Evolutionary conservation across 805 yeast genomes (phyloP), one percentile per base, ranked within the genome.

Genomic region (Candida xiaguanensis): DNA sequence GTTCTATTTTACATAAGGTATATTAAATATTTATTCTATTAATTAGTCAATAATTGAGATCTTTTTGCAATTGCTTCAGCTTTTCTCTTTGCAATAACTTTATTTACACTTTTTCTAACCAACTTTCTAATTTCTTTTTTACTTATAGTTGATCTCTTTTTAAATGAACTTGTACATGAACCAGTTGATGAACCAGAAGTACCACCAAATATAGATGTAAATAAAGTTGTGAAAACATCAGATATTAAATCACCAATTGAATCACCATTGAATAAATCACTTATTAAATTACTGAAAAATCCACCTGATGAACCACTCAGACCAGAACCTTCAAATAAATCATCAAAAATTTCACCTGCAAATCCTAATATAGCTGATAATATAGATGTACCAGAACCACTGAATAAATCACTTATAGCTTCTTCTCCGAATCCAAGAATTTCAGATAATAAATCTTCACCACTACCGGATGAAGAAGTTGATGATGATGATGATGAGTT

Each of bases 41-140:
- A n/a, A n/a, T 20, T 20, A 20, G 8, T 20, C 15, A 65, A 37
- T 7, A 66, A 48, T 14, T 72, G 64, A 50, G 65, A 62, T 73
- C 69, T 69, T 35, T 37, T 20, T 9, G 13, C 3, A 13, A 29
- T 23, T 17, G 16, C n/a, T 26, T 37, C 35, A 18, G 40, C 40
- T 25, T 27, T 29, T 30, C 29, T 37, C 14, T 14, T 37, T 17
- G 40, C 40, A 17, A 37, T 37, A 4, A 37, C 40, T 26, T 17
- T 23, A 15, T 37, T 37, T 11, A 37, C 40, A 32, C 40, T 37
- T 19, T 12, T 16, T 28, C 40, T 37, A 13, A 37, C 40, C 4
- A 19, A 15, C 19, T 37, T 37, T 30, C 36, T 37, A 13, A 37
- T 37, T 26, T 37, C 36, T 20, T 37, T 37, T 15, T 37, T 37